Conservation (phyloP, 805 yeast genomes). For the Hanseniaspora lindneri region DNA sequence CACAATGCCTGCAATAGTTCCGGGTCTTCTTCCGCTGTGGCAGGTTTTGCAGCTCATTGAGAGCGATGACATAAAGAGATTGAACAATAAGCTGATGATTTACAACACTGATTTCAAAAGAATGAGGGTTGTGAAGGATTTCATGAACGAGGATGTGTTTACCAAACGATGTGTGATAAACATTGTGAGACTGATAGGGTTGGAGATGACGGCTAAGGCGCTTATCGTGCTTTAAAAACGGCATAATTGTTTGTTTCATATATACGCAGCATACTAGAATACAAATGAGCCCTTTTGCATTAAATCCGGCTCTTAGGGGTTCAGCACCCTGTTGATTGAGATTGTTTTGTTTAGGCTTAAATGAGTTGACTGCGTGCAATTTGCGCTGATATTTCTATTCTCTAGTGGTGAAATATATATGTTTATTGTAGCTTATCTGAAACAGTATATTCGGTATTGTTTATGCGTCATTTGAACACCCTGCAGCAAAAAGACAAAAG, state of each 20-base stretch:
- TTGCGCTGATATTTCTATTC: too few relatives aligned
- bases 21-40: slow-evolving; percentile 41
- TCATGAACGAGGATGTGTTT: slow-evolving; percentile 20
- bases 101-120: slow-evolving; percentile 22
- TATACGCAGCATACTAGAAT: background rate
- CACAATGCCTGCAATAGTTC: slow-evolving; percentile 35
- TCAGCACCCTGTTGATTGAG: too few relatives aligned
- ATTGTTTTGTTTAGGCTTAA: too few relatives aligned
- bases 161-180: slow-evolving; percentile 30
- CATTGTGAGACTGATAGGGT: slow-evolving; percentile 36
- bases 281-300: too few relatives aligned
- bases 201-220: slow-evolving; percentile 28
- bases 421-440: too few relatives aligned
- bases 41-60: slow-evolving; percentile 34
- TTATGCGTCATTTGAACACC: too few relatives aligned
- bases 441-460: too few relatives aligned
- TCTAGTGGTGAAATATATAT: too few relatives aligned
- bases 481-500: too few relatives aligned
- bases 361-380: too few relatives aligned
- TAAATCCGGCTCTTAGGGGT: too few relatives aligned
- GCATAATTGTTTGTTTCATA: background rate
- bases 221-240: slow-evolving; percentile 22
- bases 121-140: slow-evolving; percentile 24
- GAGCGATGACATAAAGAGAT: slow-evolving; percentile 22
- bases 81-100: slow-evolving; percentile 23